Percentiles rank a stretch among this genome's conserved stretches.
Conservation (phyloP, 306 rosid species). For the Rubus parviflorus region DNA sequence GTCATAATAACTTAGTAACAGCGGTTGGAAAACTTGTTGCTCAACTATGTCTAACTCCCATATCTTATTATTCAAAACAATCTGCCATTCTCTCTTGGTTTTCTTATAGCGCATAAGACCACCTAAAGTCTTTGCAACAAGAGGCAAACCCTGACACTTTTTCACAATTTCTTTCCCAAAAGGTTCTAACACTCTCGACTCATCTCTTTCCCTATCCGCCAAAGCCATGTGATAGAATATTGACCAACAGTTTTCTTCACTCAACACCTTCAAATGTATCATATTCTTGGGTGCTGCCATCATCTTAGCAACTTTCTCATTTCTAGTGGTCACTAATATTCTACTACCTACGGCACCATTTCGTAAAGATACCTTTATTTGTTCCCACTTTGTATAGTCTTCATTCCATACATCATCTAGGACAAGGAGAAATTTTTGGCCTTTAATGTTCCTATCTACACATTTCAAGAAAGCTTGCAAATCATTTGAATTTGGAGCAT, state of each 20-base stretch:
- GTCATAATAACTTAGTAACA: too few relatives aligned
- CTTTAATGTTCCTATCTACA: not conserved
- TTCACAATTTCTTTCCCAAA: too few relatives aligned
- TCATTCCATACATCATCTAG: conserved; percentile 25
- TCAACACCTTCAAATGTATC: not conserved
- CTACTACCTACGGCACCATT: conserved; percentile 14
- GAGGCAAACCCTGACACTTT: too few relatives aligned
- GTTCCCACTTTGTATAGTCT: conserved; percentile 2
- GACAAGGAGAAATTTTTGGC: conserved; percentile 8
- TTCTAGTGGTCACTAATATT: conserved; percentile 21
- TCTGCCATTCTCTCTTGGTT: too few relatives aligned
- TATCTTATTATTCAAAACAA: too few relatives aligned
- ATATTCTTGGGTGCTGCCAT: not conserved
- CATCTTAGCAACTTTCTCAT: not conserved
- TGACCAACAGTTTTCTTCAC: not conserved
- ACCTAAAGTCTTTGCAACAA: too few relatives aligned
- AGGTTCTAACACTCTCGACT: too few relatives aligned
- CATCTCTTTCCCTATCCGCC: too few relatives aligned
- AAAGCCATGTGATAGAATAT: too few relatives aligned
- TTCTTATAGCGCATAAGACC: too few relatives aligned
- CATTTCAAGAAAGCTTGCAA: not conserved
- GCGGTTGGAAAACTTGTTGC: too few relatives aligned
- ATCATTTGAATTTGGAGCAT: not conserved
- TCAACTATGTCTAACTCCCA: too few relatives aligned
- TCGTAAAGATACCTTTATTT: not conserved